Evolutionary conservation across 805 yeast genomes (phyloP), one percentile per base, ranked within the genome.

Genomic region (Cyberlindnera meyerae): DNA sequence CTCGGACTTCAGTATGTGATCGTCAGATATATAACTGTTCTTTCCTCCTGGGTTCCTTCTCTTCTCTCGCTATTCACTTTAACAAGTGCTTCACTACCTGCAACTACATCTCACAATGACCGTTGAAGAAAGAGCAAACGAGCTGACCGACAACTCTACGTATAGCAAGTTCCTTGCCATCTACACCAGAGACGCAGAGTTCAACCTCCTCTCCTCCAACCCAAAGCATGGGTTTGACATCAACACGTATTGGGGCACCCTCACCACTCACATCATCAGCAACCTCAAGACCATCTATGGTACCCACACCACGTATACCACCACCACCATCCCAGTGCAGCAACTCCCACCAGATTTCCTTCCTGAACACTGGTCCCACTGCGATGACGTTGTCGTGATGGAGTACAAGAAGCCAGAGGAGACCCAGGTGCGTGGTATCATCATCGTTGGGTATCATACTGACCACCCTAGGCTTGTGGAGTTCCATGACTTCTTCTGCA

Each of bases 111-210:
- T 9, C 29, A 31, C 28, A 17, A 39, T 39, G 42, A 39, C 42
- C 8, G 24, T 33, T 22, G 15, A 24, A 11, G 9, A 15, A 13
- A n/a, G 8, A 9, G 18, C 18, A 3, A 24, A 29, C 8, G 32
- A 34, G 11, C 13, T 28, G 17, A 36, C 42, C 15, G 59, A 54
- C 32, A 45, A 50, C 39, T 67, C 71, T 2, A 63, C 69, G 1
- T 66, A 52, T 35, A 59, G 65, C 44, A 66, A 63, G 43, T 51
- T 67, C 31, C 40, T 64, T 20, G 63, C 65, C 8, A 45, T 66
- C 11, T 66, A 65, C 49, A 55, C 69, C 6, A 56, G 66, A 44
- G 36, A 49, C 26, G 22, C 28, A 2, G 39, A 45, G 11, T 39
- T 36, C 36, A 37, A 38, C 3, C 40, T 57, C 8, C 31, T 47